These are phyloP conservation scores for Guadua angustifolia DNA, from an alignment of 176 grass and related monocot genomes.

Conservation along the genomic window DNA sequence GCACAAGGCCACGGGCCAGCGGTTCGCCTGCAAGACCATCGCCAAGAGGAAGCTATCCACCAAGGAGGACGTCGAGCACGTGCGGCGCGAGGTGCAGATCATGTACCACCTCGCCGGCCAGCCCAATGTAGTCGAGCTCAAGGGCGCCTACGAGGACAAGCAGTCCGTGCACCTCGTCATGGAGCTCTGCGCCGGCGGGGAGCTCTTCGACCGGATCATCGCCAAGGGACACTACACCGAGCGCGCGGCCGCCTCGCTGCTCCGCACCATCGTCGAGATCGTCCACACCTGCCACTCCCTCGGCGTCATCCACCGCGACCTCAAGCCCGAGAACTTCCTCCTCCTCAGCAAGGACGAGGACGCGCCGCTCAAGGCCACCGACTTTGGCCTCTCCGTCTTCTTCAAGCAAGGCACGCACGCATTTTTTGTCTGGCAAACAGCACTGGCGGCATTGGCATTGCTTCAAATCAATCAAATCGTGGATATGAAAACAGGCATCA, in stretches of 20 bases:
- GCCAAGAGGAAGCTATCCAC: constrained; percentile 82
- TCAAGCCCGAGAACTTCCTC: constrained; percentile 96
- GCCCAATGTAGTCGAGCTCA: constrained; percentile 88
- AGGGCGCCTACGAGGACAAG: constrained; percentile 93
- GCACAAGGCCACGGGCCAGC: constrained; percentile 82
- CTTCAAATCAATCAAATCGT: neutral
- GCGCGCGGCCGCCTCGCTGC: constrained; percentile 70
- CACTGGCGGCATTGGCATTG: neutral
- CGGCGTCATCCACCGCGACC: constrained; percentile 91
- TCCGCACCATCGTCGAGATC: constrained; percentile 93
- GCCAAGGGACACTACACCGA: constrained; percentile 85
- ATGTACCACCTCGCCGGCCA: constrained; percentile 98
- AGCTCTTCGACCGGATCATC: constrained; percentile 94
- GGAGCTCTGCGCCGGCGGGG: constrained; percentile 92
- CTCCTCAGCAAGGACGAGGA: constrained; percentile 80
- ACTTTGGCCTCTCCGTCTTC: constrained; percentile 89
- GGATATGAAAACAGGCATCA: neutral
- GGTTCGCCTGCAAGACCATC: constrained; percentile 90
- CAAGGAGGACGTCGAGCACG: constrained; percentile 97
- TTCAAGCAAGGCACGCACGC: constrained; percentile 67
- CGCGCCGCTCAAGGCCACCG: constrained; percentile 81
- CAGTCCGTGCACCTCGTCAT: constrained; percentile 96
- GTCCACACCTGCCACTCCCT: constrained; percentile 92
- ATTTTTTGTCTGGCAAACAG: neutral
- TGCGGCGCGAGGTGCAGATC: constrained; percentile 94